A percentile compares a stretch with the other conserved stretches of the same genome.
Evolutionary conservation across 2,329 filamentous ascomycete genomes (phyloP).

Genomic region (Xylariaceae sp.): DNA sequence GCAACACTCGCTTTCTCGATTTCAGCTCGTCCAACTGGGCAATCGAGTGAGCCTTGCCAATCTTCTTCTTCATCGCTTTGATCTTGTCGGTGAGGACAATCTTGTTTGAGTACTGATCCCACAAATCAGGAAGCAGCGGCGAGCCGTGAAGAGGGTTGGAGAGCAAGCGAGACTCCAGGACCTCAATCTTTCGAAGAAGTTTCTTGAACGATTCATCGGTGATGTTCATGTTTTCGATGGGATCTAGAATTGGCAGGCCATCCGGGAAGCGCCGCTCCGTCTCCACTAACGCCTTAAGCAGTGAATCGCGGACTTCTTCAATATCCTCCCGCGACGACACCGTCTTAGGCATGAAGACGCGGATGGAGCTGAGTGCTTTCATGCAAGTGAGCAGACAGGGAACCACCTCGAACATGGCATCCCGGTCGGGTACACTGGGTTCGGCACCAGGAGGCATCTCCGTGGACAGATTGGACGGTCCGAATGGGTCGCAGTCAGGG

Average conservation of each 20-base stretch:
- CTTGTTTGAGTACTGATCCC: conserved; percentile 82
- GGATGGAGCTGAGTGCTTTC: conserved; percentile 75
- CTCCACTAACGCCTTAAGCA: conserved; percentile 66
- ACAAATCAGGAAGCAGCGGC: conserved; percentile 74
- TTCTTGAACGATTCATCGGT: conserved; percentile 90
- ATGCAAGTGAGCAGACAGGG: conserved; percentile 83
- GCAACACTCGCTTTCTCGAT: conserved; percentile 88
- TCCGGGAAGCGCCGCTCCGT: conserved; percentile 86
- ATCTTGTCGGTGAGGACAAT: conserved; percentile 70
- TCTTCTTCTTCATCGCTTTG: conserved; percentile 83
- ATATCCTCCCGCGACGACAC: conserved; percentile 61
- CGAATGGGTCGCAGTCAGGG: conserved; percentile 43
- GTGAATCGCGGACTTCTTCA: conserved; percentile 59
- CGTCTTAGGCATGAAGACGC: conserved; percentile 77
- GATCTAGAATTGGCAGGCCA: conserved; percentile 81
- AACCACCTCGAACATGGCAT: conserved; percentile 71
- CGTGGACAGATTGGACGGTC: conserved; percentile 31
- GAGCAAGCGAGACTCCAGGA: conserved; percentile 83
- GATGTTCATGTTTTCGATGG: conserved; percentile 94
- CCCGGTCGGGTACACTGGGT: conserved; percentile 57
- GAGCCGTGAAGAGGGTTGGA: conserved; percentile 90
- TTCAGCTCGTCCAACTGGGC: conserved; percentile 95
- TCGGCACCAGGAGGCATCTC: conserved; percentile 60
- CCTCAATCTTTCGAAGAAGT: conserved; percentile 90
- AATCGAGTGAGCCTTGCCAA: conserved; percentile 76